phyloP scores from a whole-genome alignment of 78 protist genomes.

The Isochrysis galbana region DNA sequence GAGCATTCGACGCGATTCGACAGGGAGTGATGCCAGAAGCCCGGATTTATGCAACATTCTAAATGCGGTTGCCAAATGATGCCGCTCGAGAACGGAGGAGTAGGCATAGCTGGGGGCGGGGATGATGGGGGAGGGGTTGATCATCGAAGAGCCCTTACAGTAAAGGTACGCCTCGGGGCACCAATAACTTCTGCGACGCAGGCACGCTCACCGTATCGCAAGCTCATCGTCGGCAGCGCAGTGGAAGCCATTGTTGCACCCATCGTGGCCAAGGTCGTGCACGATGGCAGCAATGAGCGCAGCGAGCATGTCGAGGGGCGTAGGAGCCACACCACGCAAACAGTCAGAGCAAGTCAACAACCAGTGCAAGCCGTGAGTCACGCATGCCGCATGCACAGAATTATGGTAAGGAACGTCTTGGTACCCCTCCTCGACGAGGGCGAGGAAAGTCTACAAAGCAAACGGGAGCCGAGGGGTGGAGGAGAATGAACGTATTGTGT shows the following conservation, averaged over 20 bases:
- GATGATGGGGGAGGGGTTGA: not conserved
- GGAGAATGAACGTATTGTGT: too few species aligned
- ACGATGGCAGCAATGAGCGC: not conserved
- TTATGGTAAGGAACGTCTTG: not conserved
- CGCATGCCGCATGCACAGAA: constrained; percentile 38
- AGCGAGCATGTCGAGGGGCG: constrained; percentile 7
- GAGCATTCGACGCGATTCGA: not conserved
- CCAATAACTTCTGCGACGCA: not conserved
- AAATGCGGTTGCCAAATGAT: not conserved
- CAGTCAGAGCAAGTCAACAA: not conserved
- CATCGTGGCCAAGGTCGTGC: constrained; percentile 35
- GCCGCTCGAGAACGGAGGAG: constrained; percentile 28
- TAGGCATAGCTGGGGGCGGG: not conserved
- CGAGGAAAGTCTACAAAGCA: not conserved
- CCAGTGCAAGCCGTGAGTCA: not conserved
- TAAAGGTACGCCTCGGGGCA: too few species aligned
- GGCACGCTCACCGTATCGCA: not conserved
- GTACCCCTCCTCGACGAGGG: not conserved
- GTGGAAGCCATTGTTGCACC: not conserved
- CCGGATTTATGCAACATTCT: too few species aligned
- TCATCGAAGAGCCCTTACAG: not conserved
- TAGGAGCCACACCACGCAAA: not conserved
- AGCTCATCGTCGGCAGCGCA: not conserved
- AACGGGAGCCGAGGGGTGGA: too few species aligned
- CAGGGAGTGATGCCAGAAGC: too few species aligned